Percentiles rank a stretch among this genome's conserved stretches.
These are phyloP conservation scores for Rubus idaeus DNA, from an alignment of 306 rosid genomes.

Conservation along the genomic window DNA sequence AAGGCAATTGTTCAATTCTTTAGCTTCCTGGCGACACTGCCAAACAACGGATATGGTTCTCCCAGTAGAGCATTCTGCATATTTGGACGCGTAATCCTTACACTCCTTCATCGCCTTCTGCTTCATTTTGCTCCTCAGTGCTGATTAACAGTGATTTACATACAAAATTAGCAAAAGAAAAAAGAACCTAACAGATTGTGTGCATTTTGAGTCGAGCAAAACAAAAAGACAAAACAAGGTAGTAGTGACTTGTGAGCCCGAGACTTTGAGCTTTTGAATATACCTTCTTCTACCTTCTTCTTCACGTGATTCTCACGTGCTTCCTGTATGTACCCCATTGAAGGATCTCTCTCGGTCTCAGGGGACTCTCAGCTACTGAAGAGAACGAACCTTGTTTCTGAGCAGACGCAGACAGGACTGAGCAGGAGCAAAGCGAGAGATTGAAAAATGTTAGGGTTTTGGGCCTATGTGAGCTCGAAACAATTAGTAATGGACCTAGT, in stretches of 20 bases:
- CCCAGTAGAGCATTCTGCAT: conserved; percentile 82
- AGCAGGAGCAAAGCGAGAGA: not conserved
- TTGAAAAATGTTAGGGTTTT: not conserved
- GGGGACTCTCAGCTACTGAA: not conserved
- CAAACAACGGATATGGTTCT: conserved; percentile 84
- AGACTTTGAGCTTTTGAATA: not conserved
- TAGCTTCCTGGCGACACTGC: conserved; percentile 74
- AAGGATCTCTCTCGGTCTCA: not conserved
- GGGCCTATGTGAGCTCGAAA: not conserved
- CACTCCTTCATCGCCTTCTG: conserved; percentile 84
- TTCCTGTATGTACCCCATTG: conserved; percentile 77
- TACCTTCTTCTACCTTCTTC: conserved; percentile 99
- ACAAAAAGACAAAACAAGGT: no score
- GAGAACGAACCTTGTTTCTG: not conserved
- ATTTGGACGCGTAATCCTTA: conserved; percentile 61
- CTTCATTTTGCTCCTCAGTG: conserved; percentile 96
- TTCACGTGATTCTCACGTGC: conserved; percentile 95
- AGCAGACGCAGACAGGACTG: not conserved
- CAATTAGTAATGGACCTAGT: no score
- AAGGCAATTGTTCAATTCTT: conserved; percentile 80
- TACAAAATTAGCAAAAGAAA: not conserved
- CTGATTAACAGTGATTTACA: conserved; percentile 28
- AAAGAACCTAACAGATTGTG: not conserved
- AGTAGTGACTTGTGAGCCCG: no score
- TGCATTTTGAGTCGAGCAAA: no score